These are phyloP conservation scores for Aspergillus avenaceus DNA, from an alignment of 495 filamentous ascomycete species.

Conservation along the genomic window DNA sequence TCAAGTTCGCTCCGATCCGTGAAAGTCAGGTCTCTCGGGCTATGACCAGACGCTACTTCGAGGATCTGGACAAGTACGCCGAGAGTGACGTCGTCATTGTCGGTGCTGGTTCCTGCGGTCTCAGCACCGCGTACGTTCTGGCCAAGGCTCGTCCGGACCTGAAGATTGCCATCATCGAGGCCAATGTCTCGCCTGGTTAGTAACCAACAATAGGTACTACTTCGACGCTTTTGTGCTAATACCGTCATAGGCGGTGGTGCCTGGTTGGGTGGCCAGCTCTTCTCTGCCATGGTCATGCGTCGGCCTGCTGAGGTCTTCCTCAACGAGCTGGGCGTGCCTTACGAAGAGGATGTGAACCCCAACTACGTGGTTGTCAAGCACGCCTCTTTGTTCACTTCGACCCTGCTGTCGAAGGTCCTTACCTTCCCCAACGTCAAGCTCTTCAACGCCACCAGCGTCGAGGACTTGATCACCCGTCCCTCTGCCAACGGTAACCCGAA, in stretches of 20 bases:
- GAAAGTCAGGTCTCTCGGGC: slow-evolving; percentile 87
- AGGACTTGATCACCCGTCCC: slow-evolving; percentile 81
- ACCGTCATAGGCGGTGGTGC: slow-evolving; percentile 65
- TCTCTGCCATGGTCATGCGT: slow-evolving; percentile 90
- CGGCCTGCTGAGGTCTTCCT: slow-evolving; percentile 86
- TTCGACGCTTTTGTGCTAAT: background rate
- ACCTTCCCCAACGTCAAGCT: slow-evolving; percentile 87
- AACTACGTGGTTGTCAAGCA: slow-evolving; percentile 90
- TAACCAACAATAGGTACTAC: background rate
- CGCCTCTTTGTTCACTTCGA: slow-evolving; percentile 85
- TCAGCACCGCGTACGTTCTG: slow-evolving; percentile 78
- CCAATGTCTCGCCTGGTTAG: slow-evolving; percentile 69
- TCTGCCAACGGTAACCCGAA: slow-evolving; percentile 33
- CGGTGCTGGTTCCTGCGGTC: slow-evolving; percentile 82
- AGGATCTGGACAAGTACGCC: slow-evolving; percentile 82
- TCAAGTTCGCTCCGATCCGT: slow-evolving; percentile 79
- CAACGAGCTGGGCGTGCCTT: slow-evolving; percentile 73
- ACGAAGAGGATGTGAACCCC: slow-evolving; percentile 80
- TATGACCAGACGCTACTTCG: slow-evolving; percentile 89
- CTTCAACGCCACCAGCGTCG: slow-evolving; percentile 88
- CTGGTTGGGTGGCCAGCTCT: slow-evolving; percentile 90
- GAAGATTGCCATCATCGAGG: slow-evolving; percentile 89
- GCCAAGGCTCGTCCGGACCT: slow-evolving; percentile 81
- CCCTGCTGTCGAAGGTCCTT: slow-evolving; percentile 75
- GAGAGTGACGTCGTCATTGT: slow-evolving; percentile 91